Percentiles rank a stretch among this genome's conserved stretches.
Conservation (phyloP, 2,329 filamentous ascomycete genomes). For the Fusarium poae region DNA sequence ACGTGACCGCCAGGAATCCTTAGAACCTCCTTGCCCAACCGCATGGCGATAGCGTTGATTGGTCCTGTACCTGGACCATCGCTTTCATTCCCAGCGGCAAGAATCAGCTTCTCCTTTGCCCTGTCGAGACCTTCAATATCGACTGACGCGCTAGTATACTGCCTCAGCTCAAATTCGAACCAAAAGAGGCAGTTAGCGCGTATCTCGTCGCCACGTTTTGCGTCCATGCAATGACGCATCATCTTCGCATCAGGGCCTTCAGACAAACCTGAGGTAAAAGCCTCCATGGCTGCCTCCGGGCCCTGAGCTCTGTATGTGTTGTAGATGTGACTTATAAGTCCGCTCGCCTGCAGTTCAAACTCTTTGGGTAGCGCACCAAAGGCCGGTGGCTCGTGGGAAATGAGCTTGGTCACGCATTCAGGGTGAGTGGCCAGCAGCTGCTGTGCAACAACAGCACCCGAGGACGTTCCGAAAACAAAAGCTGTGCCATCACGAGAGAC, state of each 20-base stretch:
- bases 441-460: background rate
- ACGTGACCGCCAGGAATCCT: background rate
- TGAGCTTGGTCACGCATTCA: background rate
- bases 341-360: background rate
- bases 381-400: background rate
- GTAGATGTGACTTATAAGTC: background rate
- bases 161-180: background rate
- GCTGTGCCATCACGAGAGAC: background rate
- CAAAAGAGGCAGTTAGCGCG: background rate
- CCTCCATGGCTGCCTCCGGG: background rate
- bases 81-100: background rate
- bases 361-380: background rate
- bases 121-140: background rate
- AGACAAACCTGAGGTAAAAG: background rate
- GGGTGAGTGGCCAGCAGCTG: background rate
- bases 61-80: background rate
- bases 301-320: background rate
- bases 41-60: background rate
- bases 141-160: background rate
- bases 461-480: background rate
- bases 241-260: background rate
- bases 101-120: background rate
- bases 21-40: background rate
- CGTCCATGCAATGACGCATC: background rate
- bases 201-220: background rate